Percentiles rank a stretch among this genome's conserved stretches.
Evolutionary conservation across 2,329 filamentous ascomycete genomes (phyloP).

Genomic region (Myriosclerotinia scirpicola): DNA sequence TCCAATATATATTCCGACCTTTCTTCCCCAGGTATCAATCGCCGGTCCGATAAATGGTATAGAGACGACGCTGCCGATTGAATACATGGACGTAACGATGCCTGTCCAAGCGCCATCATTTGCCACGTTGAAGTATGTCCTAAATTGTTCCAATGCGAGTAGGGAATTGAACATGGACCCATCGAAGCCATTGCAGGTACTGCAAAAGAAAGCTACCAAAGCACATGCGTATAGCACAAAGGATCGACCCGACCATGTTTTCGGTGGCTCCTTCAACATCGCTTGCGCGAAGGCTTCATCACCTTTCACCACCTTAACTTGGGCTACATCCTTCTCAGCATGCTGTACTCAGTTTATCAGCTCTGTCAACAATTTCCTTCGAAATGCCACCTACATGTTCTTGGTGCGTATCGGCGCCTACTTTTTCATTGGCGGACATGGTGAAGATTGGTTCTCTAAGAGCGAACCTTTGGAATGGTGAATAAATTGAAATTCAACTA

Average conservation of each 20-base stretch:
- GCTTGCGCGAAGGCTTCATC: slow-evolving; percentile 54
- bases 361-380: not conserved
- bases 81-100: slow-evolving; percentile 52
- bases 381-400: not conserved
- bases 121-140: slow-evolving; percentile 42
- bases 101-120: slow-evolving; percentile 50
- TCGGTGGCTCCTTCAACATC: slow-evolving; percentile 51
- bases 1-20: slow-evolving; percentile 49
- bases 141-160: slow-evolving; percentile 46
- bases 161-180: slow-evolving; percentile 50
- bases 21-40: slow-evolving; percentile 49
- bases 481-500: not conserved
- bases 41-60: slow-evolving; percentile 49
- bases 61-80: slow-evolving; percentile 50
- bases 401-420: not conserved
- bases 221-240: slow-evolving; percentile 47
- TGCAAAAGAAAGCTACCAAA: slow-evolving; percentile 49
- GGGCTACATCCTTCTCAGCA: not conserved
- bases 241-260: slow-evolving; percentile 43
- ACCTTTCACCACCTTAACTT: slow-evolving; percentile 41
- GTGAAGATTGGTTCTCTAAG: not conserved
- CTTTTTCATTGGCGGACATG: slow-evolving; percentile 7
- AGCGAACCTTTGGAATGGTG: not conserved
- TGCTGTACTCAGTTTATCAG: not conserved
- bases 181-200: slow-evolving; percentile 53